Evolutionary conservation across 495 filamentous ascomycete species (phyloP), one percentile per base, ranked within the genome.

Genomic region (Terfezia claveryi): DNA sequence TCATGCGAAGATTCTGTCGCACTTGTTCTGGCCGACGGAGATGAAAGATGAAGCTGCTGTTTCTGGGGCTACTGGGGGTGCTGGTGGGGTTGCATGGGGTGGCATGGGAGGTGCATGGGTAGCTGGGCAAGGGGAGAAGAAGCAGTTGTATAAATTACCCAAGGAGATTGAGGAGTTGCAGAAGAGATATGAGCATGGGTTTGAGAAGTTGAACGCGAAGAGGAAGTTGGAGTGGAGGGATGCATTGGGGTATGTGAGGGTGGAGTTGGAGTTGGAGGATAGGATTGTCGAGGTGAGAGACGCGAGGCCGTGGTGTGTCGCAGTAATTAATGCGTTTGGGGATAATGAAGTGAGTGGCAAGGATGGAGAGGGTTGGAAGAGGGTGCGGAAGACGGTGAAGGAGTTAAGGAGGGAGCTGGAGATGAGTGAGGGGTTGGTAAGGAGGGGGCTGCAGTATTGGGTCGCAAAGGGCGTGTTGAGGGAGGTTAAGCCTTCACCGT

Each of bases 211-310:
- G 59, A 94, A 94, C 63, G 71, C 76, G 7, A 81, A 80, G 50
- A 79, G 91, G 51, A 92, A 87, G 68, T 76, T 98, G 20, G 84
- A 79, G 38, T 96, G 87, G 87, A 75, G 88, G 16, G 80, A 83
- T 55, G 80, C 83, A 9, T 72, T 92, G 9, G 88, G 88, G 27
- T 80, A 81, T 60, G 85, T 85, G 10, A 78, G 76, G 8, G 80
- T 98, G 9, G 79, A 84, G 57, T 72, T 98, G 2, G 83, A 93
- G 56, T 69, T 98, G 8, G 75, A 80, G 57, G 89, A 98, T 66
- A 79, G 91, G 51, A 76, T 74, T 0, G 73, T 94, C 44, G 60
- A 59, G 8, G 73, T 71, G 36, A 73, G 81, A 49, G 77, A 91
- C 55, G 86, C 89, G 11, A 79, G 76, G 52, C 85, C 86, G 0